Evolutionary conservation across 768 basidiomycete genomes (phyloP), one percentile per base, ranked within the genome.

Genomic region (Xerocomus potaroensis): DNA sequence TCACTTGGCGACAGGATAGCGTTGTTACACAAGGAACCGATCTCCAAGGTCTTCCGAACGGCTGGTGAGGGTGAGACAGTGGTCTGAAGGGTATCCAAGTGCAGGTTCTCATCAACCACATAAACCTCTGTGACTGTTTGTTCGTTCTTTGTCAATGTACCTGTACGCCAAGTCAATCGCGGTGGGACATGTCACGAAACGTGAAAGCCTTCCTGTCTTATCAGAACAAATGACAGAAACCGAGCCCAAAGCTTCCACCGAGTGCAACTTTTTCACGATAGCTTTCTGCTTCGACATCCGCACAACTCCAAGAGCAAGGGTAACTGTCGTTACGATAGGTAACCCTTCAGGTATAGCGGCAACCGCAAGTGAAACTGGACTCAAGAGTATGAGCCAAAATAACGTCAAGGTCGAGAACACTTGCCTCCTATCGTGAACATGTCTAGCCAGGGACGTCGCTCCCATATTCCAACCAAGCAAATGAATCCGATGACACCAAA

Each of bases 401-500:
- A 24, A 9, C 8, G 8, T 4, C 11, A 48, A 12, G 19, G 26
- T 31, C 5, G 4, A 22, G 14, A 21, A 27, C 24, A 65, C 81
- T 43, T 58, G 94, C 93, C 93, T 73, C 94, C 94, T 51, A 98
- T 98, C 8, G 94, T 98, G 62, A 98, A 97, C 95, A 97, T 98
- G 38, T 95, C 94, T 10, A 97, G 70, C 94, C 92, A 96, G 9
- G 86, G 78, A 16, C 95, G 76, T 31, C 80, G 72, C 61, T 97
- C 94, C 51, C 84, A 68, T 14, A 94, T 81, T 8, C 94, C 95
- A 51, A 97, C 84, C 43, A 97, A 66, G 66, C 89, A 90, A 41
- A 98, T 98, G 29, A 96, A 64, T 5, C 94, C 94, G 53, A 98
- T 98, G 41, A 97, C 77, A n/a, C 81, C 87, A 54, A 98, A 97